Conservation (phyloP, 352 stramenopile genomes). For the Blastocystis sp. region DNA sequence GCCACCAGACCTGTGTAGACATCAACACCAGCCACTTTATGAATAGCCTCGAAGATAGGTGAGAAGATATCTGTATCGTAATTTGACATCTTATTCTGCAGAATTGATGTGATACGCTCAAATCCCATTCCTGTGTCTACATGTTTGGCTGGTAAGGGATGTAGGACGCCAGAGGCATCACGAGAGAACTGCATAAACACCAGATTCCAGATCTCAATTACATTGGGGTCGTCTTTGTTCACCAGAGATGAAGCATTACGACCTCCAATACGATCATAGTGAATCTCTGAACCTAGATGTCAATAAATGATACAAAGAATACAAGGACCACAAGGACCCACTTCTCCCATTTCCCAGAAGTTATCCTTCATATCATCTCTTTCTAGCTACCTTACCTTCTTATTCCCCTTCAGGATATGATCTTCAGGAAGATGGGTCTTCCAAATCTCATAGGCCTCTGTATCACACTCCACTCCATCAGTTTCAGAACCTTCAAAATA, state of each 20-base stretch:
- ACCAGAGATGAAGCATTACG: constrained; percentile 87
- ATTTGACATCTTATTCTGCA: constrained; percentile 89
- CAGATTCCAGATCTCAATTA: constrained; percentile 99
- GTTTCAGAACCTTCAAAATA: constrained; percentile 94
- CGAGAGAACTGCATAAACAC: constrained; percentile 99
- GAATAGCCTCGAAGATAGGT: constrained; percentile 89
- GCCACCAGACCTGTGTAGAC: constrained; percentile 80
- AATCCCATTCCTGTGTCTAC: constrained; percentile 99
- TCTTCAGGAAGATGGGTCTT: constrained; percentile 78
- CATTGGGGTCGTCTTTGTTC: constrained; percentile 92
- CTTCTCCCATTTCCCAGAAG: constrained; percentile 99
- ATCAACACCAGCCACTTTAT: constrained; percentile 77
- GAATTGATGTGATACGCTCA: constrained; percentile 85
- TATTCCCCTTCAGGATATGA: constrained; percentile 71
- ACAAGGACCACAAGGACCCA: constrained; percentile 94
- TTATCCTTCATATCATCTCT: constrained; percentile 90
- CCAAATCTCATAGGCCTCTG: constrained; percentile 87
- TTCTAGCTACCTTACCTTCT: constrained; percentile 4
- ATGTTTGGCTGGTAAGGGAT: constrained; percentile 88
- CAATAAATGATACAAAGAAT: neutral
- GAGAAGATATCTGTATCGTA: constrained; percentile 98
- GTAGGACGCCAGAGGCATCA: constrained; percentile 82
- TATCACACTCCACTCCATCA: constrained; percentile 78
- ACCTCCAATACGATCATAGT: constrained; percentile 95
- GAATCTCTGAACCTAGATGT: constrained; percentile 86